These are phyloP conservation scores for Lachancea sp. DNA, from an alignment of 805 yeast genomes.

Conservation along the genomic window DNA sequence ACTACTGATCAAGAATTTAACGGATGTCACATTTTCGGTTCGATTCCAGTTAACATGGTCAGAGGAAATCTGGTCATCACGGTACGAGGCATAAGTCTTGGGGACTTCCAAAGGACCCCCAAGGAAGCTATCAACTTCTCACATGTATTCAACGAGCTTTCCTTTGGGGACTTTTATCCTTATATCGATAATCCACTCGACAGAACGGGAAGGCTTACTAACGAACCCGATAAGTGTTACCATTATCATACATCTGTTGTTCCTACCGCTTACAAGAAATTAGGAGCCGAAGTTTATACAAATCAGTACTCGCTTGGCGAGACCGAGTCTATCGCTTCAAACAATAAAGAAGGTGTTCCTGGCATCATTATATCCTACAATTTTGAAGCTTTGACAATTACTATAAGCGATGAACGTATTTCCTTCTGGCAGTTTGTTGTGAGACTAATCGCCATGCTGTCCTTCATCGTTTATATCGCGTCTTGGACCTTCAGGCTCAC, in stretches of 20 bases:
- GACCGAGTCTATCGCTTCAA: slow-evolving; percentile 32
- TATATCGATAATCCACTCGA: slow-evolving; percentile 85
- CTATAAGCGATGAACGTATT: slow-evolving; percentile 63
- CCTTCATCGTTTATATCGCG: slow-evolving; percentile 70
- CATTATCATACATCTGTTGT: slow-evolving; percentile 73
- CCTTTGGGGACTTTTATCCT: slow-evolving; percentile 89
- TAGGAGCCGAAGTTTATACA: slow-evolving; percentile 71
- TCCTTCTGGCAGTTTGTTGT: slow-evolving; percentile 73
- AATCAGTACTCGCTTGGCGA: slow-evolving; percentile 77
- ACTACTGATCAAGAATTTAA: slow-evolving; percentile 48
- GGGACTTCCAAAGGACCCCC: slow-evolving; percentile 37
- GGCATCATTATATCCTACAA: slow-evolving; percentile 82
- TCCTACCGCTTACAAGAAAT: slow-evolving; percentile 66
- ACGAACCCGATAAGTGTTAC: slow-evolving; percentile 43
- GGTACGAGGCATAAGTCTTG: slow-evolving; percentile 63
- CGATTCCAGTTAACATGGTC: slow-evolving; percentile 78
- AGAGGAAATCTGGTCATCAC: slow-evolving; percentile 81
- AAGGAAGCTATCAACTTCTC: slow-evolving; percentile 64
- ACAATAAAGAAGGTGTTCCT: slow-evolving; percentile 40
- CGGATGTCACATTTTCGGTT: slow-evolving; percentile 83
- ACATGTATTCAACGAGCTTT: slow-evolving; percentile 78
- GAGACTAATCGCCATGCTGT: slow-evolving; percentile 70
- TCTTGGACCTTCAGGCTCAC: slow-evolving; percentile 55
- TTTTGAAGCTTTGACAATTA: slow-evolving; percentile 77
- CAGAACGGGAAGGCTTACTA: slow-evolving; percentile 53